phyloP scores from a whole-genome alignment of 805 yeast genomes.

The Kodamaea hsintzibuensis region DNA sequence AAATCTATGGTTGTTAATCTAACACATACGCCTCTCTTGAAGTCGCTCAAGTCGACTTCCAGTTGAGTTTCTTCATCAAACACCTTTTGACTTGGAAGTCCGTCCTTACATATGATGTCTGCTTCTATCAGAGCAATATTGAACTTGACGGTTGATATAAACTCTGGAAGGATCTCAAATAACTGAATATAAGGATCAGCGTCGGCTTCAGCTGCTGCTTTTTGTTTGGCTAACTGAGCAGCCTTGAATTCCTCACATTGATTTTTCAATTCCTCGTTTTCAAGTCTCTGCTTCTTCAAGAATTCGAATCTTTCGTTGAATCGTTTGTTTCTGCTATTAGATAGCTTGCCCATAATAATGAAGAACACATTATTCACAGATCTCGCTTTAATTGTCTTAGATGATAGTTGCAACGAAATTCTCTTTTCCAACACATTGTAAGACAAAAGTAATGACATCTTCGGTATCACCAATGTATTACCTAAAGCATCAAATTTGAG shows the following conservation, averaged over 20 bases:
- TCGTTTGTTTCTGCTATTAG: slow-evolving; percentile 29
- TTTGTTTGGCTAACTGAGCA: background rate
- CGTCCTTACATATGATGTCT: slow-evolving; percentile 42
- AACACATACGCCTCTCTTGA: slow-evolving; percentile 38
- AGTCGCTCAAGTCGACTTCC: slow-evolving; percentile 36
- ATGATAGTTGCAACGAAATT: slow-evolving; percentile 23
- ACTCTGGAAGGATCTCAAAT: slow-evolving; percentile 32
- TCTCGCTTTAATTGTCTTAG: slow-evolving; percentile 28
- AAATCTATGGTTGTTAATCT: slow-evolving; percentile 22
- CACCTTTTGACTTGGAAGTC: slow-evolving; percentile 34
- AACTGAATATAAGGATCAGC: slow-evolving; percentile 18
- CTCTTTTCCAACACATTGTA: slow-evolving; percentile 26
- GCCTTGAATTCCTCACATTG: background rate
- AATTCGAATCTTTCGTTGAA: slow-evolving; percentile 19
- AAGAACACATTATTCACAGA: slow-evolving; percentile 41
- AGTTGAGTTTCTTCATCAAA: slow-evolving; percentile 22
- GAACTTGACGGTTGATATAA: slow-evolving; percentile 27
- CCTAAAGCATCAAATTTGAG: slow-evolving; percentile 32
- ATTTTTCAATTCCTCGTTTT: background rate
- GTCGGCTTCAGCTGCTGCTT: background rate
- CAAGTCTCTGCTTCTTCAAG: background rate
- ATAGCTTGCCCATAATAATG: slow-evolving; percentile 31
- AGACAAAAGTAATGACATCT: slow-evolving; percentile 25
- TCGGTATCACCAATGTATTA: slow-evolving; percentile 28
- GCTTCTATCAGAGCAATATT: slow-evolving; percentile 29